Conservation (phyloP, 78 protist species). For the Emiliania huxleyi region DNA sequence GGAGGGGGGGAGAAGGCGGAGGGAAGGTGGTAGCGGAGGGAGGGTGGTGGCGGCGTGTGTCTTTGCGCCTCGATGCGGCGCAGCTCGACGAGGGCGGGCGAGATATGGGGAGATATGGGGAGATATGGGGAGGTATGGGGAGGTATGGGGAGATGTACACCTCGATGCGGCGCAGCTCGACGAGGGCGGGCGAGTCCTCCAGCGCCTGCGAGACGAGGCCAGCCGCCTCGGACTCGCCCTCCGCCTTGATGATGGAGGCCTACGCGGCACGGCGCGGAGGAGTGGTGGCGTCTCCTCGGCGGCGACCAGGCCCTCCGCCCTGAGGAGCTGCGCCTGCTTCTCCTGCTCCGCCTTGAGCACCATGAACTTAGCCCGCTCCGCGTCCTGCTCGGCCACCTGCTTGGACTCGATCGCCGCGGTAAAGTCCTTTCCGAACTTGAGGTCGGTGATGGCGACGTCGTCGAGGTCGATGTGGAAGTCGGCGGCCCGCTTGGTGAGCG, state of each 20-base stretch:
- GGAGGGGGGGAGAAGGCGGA: no score
- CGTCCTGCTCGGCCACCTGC: constrained; percentile 85
- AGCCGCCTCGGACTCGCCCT: constrained; percentile 82
- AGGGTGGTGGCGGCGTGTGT: no score
- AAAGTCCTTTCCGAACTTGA: constrained; percentile 74
- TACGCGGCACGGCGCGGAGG: no score
- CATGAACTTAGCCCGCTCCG: constrained; percentile 70
- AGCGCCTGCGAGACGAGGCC: constrained; percentile 54
- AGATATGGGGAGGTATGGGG: no score
- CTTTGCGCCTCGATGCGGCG: constrained; percentile 55
- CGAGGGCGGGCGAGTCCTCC: not conserved
- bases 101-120: no score
- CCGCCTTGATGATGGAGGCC: constrained; percentile 68
- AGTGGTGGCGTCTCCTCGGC: no score
- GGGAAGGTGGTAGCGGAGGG: no score
- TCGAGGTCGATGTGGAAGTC: constrained; percentile 67
- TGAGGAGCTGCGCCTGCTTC: constrained; percentile 62
- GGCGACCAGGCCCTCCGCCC: no score
- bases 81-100: constrained; percentile 28
- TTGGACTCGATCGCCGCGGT: constrained; percentile 77
- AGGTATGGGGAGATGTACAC: no score
- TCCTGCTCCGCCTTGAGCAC: constrained; percentile 79
- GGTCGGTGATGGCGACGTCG: constrained; percentile 72
- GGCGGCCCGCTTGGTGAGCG: constrained; percentile 41
- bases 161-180: constrained; percentile 58